Conservation (phyloP, 768 basidiomycete species). For the Lentinus brumalis region DNA sequence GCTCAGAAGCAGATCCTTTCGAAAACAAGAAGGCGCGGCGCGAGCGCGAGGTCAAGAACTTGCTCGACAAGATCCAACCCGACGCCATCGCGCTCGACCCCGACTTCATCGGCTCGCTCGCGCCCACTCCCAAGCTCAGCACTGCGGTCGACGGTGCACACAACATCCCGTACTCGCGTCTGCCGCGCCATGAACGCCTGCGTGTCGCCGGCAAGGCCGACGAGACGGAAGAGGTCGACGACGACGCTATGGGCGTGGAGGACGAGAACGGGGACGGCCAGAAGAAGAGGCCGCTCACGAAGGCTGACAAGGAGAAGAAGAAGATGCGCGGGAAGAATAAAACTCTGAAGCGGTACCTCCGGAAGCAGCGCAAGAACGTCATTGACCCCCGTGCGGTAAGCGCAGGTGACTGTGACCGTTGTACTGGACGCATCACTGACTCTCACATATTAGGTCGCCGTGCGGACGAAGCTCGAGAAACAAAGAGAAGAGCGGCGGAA, state of each 20-base stretch:
- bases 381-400: conserved; percentile 79
- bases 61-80: conserved; percentile 92
- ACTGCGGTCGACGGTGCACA: conserved; percentile 45
- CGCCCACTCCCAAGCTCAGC: conserved; percentile 60
- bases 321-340: conserved; percentile 89
- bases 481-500: conserved; percentile 35
- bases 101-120: conserved; percentile 72
- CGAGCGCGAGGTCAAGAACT: conserved; percentile 87
- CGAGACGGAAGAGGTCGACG: conserved; percentile 52
- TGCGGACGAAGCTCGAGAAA: conserved; percentile 43
- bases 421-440: conserved; percentile 23
- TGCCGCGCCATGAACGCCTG: conserved; percentile 78
- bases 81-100: conserved; percentile 89
- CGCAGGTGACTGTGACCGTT: conserved; percentile 13
- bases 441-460: conserved; percentile 42
- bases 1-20: conserved; percentile 91
- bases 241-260: conserved; percentile 35
- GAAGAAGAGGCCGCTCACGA: conserved; percentile 32
- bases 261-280: conserved; percentile 41
- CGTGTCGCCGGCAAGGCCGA: conserved; percentile 75
- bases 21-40: conserved; percentile 79
- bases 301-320: conserved; percentile 59
- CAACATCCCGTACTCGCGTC: conserved; percentile 65
- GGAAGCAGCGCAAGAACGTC: conserved; percentile 94
- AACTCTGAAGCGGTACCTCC: conserved; percentile 81